Conservation (phyloP, 2,329 filamentous ascomycete species). For the Fonsecaea nubica region DNA sequence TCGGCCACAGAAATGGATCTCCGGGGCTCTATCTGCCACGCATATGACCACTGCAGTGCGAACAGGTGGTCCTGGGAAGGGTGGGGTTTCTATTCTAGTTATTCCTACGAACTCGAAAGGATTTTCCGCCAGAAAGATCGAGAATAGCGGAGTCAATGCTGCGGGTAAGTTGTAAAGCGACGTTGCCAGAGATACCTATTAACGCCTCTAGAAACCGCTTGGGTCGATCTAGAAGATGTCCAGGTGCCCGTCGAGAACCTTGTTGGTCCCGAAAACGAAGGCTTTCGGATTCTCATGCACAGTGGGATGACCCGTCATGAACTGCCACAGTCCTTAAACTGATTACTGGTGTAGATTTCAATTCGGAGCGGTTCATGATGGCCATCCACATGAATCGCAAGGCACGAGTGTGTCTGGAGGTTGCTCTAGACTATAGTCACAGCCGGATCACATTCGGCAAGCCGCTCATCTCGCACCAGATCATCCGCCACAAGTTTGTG, state of each 20-base stretch:
- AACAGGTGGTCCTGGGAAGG: background rate
- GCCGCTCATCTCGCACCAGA: constrained; percentile 2
- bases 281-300: constrained; percentile 69
- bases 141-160: too few relatives aligned
- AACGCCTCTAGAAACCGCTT: too few relatives aligned
- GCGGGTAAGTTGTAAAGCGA: too few relatives aligned
- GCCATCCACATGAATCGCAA: constrained; percentile 58
- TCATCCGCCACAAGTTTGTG: background rate
- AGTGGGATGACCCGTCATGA: background rate
- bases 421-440: constrained; percentile 65
- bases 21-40: background rate
- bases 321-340: too few relatives aligned
- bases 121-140: too few relatives aligned
- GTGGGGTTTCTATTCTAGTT: too few relatives aligned
- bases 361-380: constrained; percentile 74
- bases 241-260: too few relatives aligned
- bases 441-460: constrained; percentile 43
- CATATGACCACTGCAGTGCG: background rate
- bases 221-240: too few relatives aligned
- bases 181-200: too few relatives aligned
- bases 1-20: background rate
- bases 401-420: background rate
- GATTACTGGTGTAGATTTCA: constrained; percentile 61
- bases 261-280: constrained; percentile 50
- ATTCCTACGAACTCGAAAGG: too few relatives aligned